phyloP scores from a whole-genome alignment of 495 filamentous ascomycete species.

The Hypomontagnella monticulosa region DNA sequence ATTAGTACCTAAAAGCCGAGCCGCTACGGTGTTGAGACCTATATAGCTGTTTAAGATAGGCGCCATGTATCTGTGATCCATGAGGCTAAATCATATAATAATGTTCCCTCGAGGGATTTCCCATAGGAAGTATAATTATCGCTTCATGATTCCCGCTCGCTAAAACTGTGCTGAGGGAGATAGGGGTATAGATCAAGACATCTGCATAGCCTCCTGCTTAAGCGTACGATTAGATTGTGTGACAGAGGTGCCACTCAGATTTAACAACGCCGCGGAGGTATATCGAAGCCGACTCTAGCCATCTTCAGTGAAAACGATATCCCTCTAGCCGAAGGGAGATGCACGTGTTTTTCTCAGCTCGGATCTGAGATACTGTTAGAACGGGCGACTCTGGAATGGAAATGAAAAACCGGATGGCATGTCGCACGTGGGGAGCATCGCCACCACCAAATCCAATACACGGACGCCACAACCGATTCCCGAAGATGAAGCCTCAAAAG shows the following conservation, averaged over 20 bases:
- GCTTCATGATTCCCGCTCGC: no score
- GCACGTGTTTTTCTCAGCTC: background rate
- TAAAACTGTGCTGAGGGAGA: no score
- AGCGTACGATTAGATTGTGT: no score
- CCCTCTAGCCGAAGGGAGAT: background rate
- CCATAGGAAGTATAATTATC: no score
- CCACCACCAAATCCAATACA: background rate
- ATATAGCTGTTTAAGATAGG: no score
- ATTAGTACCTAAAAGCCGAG: no score
- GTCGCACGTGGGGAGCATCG: background rate
- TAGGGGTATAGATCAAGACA: no score
- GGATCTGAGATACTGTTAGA: background rate
- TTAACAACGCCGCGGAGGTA: background rate
- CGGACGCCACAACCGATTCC: background rate
- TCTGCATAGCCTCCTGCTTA: no score
- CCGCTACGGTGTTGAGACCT: no score
- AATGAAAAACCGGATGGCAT: background rate
- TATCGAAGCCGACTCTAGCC: background rate
- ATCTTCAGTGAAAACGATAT: background rate
- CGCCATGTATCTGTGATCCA: no score
- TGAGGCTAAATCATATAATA: background rate
- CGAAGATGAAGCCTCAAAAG: slow-evolving; percentile 4
- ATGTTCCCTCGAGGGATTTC: background rate
- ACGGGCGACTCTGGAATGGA: background rate
- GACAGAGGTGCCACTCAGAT: slow-evolving; percentile 5